Evolutionary conservation across 805 yeast genomes (phyloP).

Genomic region (Hanseniaspora lachancei): DNA sequence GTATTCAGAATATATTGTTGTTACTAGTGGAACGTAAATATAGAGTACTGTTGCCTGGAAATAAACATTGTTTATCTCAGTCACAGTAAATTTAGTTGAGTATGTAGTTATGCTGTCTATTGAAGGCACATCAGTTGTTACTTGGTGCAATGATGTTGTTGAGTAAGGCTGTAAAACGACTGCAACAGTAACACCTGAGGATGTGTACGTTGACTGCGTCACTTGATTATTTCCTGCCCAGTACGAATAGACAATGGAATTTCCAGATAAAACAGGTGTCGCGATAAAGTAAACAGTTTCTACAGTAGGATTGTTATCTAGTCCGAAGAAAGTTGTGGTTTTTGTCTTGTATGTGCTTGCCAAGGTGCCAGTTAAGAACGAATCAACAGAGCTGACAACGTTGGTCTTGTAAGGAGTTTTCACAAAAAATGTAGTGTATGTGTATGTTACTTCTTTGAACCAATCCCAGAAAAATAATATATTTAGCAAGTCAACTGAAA

Average conservation of each 20-base stretch:
- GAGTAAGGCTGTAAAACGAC: slow-evolving; percentile 18
- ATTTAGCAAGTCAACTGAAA: not conserved
- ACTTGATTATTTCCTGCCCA: not conserved
- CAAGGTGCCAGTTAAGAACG: not conserved
- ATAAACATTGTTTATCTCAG: not conserved
- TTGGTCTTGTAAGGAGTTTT: slow-evolving; percentile 6
- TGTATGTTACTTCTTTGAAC: not conserved
- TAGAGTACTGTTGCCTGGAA: not conserved
- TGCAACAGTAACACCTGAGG: slow-evolving; percentile 4
- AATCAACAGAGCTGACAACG: not conserved
- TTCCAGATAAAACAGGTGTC: not conserved
- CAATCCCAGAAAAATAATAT: not conserved
- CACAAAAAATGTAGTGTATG: not conserved
- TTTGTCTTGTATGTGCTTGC: slow-evolving; percentile 11
- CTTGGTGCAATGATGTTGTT: not conserved
- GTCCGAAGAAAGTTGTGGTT: slow-evolving; percentile 10
- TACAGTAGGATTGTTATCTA: slow-evolving; percentile 11
- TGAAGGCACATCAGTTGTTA: not conserved
- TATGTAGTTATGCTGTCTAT: not conserved
- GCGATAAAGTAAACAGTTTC: slow-evolving; percentile 8
- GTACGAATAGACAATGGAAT: not conserved
- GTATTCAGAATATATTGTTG: not conserved
- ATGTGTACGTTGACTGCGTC: not conserved
- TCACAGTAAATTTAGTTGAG: not conserved
- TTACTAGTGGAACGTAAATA: not conserved